These are phyloP conservation scores for Nakazawaea peltata DNA, from an alignment of 805 yeast species.

Conservation along the genomic window DNA sequence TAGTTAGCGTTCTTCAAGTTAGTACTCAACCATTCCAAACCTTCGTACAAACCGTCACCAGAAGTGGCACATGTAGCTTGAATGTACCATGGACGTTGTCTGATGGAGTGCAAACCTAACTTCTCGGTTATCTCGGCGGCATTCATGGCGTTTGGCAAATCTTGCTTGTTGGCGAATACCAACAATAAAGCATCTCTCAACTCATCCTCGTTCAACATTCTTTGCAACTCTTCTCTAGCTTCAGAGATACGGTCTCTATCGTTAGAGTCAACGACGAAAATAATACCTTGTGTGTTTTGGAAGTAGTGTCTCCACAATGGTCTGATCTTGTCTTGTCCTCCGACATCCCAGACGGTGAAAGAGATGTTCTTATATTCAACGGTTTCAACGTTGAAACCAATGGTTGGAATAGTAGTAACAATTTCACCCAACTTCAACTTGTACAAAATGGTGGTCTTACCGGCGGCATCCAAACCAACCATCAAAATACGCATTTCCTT, in stretches of 20 bases:
- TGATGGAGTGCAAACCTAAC: slow-evolving; percentile 91
- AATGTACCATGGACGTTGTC: slow-evolving; percentile 99
- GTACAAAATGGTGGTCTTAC: slow-evolving; percentile 94
- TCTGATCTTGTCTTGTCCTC: slow-evolving; percentile 99
- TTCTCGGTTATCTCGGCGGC: slow-evolving; percentile 98
- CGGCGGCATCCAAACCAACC: slow-evolving; percentile 98
- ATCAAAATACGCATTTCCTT: slow-evolving; percentile 96
- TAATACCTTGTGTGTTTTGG: slow-evolving; percentile 98
- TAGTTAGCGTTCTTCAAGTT: slow-evolving; percentile 66
- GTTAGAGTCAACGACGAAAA: slow-evolving; percentile 95
- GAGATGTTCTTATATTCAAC: slow-evolving; percentile 96
- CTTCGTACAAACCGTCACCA: slow-evolving; percentile 97
- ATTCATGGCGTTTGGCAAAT: slow-evolving; percentile 97
- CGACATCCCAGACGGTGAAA: slow-evolving; percentile 98
- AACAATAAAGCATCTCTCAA: slow-evolving; percentile 92
- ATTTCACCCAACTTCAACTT: slow-evolving; percentile 94
- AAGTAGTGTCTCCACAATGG: slow-evolving; percentile 98
- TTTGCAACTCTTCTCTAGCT: slow-evolving; percentile 97
- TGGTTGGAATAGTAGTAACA: slow-evolving; percentile 93
- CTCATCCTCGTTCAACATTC: slow-evolving; percentile 98
- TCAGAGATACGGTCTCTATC: slow-evolving; percentile 97
- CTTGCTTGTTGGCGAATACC: slow-evolving; percentile 97
- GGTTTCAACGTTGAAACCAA: slow-evolving; percentile 96
- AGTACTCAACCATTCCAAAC: slow-evolving; percentile 93
- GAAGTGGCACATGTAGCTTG: slow-evolving; percentile 99